Base-by-base conservation (phyloP, 1,284 basidiomycete genomes). In the Leucoagaricus sp. region DNA sequence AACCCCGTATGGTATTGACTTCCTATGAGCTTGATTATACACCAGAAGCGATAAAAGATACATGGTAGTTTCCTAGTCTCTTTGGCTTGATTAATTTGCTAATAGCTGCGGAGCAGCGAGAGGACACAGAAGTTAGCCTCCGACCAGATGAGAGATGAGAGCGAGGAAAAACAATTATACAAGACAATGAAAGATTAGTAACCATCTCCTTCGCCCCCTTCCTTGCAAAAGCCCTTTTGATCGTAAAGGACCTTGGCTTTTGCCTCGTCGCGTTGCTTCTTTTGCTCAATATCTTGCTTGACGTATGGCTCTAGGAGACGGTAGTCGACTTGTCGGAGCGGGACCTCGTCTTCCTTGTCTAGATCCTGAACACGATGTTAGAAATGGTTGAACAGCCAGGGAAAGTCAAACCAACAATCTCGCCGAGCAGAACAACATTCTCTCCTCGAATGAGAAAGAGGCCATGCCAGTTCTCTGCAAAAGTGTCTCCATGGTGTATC, bases 341-440 rank as follows among this genome's bases (percentile, higher is more conserved):
- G 91, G 13, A 96, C 77, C 46, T 93, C 89, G 68, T 98, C 95
- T 75, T 98, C 95, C 64, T 84, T 81, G 72, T 97, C 94, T 61
- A 98, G 83, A 70, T 98, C 95, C 95, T 98, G 69, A 4, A 46
- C 33, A 48, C 23, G 28, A 53, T 4, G 15, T 53, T 28, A 29
- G 45, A 47, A 53, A 58, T 42, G 34, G 46, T 49, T 51, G n/a
- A n/a, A 19, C n/a, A 28, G 17, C 21, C 17, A 44, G 23, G 15
- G 58, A 55, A 38, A 26, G 19, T 19, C 26, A 17, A 51, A 84
- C 94, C 70, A 69, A 98, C 96, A 58, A 99, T 91, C 82, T 99
- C 97, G 51, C 97, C 97, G 53, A 99, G 76, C 49, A 98, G 77
- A 10, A 99, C 97, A 21, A 99, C 97, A 70, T 99, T 99, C 80